These are phyloP conservation scores for Rhododendron simsii DNA, from an alignment of 148 eudicot species.

Conservation along the genomic window DNA sequence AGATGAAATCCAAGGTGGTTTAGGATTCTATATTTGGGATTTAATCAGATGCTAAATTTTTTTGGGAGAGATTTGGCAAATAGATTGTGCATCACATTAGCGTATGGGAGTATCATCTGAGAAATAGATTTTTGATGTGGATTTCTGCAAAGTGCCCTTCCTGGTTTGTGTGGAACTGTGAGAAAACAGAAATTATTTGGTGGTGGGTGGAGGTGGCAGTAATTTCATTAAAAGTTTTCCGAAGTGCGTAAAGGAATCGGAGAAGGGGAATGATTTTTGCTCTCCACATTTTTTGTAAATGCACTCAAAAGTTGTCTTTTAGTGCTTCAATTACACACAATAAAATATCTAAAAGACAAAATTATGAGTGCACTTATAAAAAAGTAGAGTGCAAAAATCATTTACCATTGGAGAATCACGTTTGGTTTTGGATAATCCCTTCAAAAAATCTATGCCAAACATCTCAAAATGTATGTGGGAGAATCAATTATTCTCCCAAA, in stretches of 20 bases:
- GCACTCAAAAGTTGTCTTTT: not conserved
- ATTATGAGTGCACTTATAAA: not conserved
- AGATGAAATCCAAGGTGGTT: not conserved
- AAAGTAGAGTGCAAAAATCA: not conserved
- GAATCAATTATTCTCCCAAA: not conserved
- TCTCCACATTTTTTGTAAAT: not conserved
- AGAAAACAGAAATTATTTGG: not conserved
- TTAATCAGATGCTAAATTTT: not conserved
- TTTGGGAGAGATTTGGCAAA: not conserved
- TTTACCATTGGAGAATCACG: not conserved
- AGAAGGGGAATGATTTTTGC: not conserved
- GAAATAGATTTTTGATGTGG: not conserved
- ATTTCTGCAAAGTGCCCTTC: not conserved
- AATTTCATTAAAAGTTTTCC: not conserved
- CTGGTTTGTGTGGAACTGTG: not conserved
- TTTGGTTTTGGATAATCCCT: not conserved
- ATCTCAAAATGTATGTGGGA: not conserved
- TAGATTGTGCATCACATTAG: not conserved
- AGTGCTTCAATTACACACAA: not conserved
- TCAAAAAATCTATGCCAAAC: not conserved
- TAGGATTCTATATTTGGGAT: not conserved
- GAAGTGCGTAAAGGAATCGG: not conserved
- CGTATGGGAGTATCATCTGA: not conserved
- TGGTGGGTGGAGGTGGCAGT: not conserved
- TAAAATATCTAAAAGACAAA: not conserved